These are phyloP conservation scores for Penicillium sp. DNA, from an alignment of 2,329 filamentous ascomycete genomes.

Conservation along the genomic window DNA sequence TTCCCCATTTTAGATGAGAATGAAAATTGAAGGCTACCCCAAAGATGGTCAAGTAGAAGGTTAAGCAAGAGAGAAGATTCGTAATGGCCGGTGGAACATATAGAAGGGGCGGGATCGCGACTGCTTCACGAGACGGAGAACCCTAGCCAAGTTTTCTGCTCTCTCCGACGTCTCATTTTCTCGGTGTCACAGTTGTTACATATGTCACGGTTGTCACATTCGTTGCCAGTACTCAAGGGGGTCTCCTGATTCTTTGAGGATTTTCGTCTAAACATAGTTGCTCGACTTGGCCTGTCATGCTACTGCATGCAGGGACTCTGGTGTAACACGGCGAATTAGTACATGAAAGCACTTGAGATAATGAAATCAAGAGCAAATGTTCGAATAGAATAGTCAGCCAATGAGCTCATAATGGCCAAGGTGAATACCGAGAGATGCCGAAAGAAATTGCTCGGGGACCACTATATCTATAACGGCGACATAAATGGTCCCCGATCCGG, in stretches of 20 bases:
- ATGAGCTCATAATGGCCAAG: neutral
- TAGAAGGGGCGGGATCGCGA: neutral
- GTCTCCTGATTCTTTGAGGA: neutral
- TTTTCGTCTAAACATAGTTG: neutral
- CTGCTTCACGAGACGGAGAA: neutral
- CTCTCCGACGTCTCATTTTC: neutral
- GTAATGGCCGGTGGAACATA: neutral
- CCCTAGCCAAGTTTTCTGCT: neutral
- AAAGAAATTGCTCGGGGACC: conserved; percentile 19
- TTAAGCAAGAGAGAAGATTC: neutral
- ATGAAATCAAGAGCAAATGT: neutral
- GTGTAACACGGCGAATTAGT: neutral
- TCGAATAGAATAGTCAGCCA: neutral
- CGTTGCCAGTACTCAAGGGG: no score
- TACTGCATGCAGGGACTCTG: neutral
- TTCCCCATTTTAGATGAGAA: conserved; percentile 17
- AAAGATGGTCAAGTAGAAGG: neutral
- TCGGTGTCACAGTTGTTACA: neutral
- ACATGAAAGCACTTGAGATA: neutral
- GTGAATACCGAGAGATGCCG: conserved; percentile 3
- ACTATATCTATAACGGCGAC: conserved; percentile 9
- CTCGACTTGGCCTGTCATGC: neutral
- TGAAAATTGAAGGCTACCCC: neutral
- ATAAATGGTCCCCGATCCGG: conserved; percentile 22
- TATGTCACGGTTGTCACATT: neutral